A percentile compares a stretch with the other conserved stretches of the same genome.
Evolutionary conservation across 192 early-diverging fungal species (phyloP).

Genomic region (Coemansia sp.): DNA sequence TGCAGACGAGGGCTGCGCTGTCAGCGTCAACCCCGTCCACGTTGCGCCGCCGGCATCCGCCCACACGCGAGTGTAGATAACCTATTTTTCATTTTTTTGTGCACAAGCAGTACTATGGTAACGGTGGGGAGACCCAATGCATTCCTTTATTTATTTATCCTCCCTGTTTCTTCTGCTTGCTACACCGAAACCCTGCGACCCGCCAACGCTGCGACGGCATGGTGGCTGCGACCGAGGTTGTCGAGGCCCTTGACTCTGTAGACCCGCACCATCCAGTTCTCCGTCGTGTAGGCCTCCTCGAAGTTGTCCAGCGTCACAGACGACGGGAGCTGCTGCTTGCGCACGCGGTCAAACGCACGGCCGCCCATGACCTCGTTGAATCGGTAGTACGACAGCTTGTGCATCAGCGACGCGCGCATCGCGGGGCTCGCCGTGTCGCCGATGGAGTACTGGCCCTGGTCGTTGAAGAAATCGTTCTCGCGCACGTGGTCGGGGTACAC

Average conservation of each 20-base stretch:
- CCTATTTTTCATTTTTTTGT: too few relatives aligned
- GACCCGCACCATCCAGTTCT: constrained; percentile 98
- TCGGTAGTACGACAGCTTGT: constrained; percentile 97
- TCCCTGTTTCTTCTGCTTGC: too few relatives aligned
- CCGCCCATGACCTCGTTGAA: constrained; percentile 87
- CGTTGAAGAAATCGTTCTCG: constrained; percentile 87
- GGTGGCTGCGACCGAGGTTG: constrained; percentile 75
- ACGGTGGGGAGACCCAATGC: too few relatives aligned
- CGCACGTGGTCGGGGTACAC: constrained; percentile 95
- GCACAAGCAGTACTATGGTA: too few relatives aligned
- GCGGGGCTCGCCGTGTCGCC: constrained; percentile 85
- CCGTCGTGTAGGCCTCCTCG: constrained; percentile 92
- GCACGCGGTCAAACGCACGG: constrained; percentile 80
- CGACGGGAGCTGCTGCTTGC: constrained; percentile 69
- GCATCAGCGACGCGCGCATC: constrained; percentile 93
- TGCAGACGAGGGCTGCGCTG: neutral
- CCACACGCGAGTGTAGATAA: constrained; percentile 19
- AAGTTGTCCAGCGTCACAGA: constrained; percentile 81
- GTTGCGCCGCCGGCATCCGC: constrained; percentile 30
- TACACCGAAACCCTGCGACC: neutral
- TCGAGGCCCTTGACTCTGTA: constrained; percentile 98
- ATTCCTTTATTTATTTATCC: too few relatives aligned
- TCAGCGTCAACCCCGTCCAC: constrained; percentile 39
- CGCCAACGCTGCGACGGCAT: constrained; percentile 19
- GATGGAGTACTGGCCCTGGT: constrained; percentile 87